These are phyloP conservation scores for Trebouxia gelatinosa DNA, from an alignment of 163 green algal genomes.

Conservation along the genomic window DNA sequence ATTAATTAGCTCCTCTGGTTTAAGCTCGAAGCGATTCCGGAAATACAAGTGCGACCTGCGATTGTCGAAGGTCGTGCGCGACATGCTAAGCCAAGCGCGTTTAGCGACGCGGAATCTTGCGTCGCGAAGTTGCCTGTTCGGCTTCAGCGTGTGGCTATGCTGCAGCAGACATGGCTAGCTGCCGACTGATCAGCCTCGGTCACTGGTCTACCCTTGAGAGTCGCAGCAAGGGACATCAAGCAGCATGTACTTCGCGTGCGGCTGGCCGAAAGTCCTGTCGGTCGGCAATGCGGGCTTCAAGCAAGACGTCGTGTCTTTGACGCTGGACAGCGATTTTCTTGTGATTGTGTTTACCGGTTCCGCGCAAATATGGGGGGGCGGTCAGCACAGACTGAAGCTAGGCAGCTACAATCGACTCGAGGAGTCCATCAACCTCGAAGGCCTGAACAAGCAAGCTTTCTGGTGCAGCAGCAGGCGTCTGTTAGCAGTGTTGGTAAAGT, in stretches of 20 bases:
- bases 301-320: slow-evolving; percentile 45
- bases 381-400: slow-evolving; percentile 55
- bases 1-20: too few relatives aligned
- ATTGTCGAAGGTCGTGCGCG: too few relatives aligned
- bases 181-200: too few relatives aligned
- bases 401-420: slow-evolving; percentile 41
- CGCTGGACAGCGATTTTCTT: slow-evolving; percentile 45
- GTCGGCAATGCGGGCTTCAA: slow-evolving; percentile 18
- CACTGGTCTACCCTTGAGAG: too few relatives aligned
- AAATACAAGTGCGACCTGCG: too few relatives aligned
- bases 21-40: too few relatives aligned
- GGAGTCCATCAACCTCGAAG: slow-evolving; percentile 54
- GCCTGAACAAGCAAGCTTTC: slow-evolving; percentile 50
- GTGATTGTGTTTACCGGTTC: slow-evolving; percentile 49
- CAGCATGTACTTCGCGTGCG: slow-evolving; percentile 73
- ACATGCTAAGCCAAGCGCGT: too few relatives aligned
- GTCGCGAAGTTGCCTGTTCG: too few relatives aligned
- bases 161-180: too few relatives aligned
- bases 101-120: too few relatives aligned
- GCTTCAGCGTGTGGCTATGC: too few relatives aligned
- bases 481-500: slow-evolving; percentile 63
- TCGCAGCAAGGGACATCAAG: too few relatives aligned
- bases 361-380: slow-evolving; percentile 69
- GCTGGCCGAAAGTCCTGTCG: slow-evolving; percentile 54
- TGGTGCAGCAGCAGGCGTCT: slow-evolving; percentile 57